phyloP scores from a whole-genome alignment of 441 rosid species.

The Syzygium syzygioides region DNA sequence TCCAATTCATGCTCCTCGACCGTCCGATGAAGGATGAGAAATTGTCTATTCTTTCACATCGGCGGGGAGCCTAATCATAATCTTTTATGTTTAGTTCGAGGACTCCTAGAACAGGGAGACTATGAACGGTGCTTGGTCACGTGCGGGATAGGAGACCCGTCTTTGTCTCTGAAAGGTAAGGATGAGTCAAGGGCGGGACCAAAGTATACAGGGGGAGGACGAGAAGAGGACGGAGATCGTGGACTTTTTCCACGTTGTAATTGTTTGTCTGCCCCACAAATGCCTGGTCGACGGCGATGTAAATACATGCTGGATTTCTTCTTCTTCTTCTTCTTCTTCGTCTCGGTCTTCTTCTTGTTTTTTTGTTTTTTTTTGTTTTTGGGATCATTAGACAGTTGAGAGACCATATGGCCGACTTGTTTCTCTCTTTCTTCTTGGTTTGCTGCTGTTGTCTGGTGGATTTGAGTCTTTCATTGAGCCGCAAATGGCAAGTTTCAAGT shows the following conservation, averaged over 20 bases:
- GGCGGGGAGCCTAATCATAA: background rate
- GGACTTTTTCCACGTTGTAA: background rate
- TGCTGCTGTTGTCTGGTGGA: background rate
- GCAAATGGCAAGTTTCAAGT: background rate
- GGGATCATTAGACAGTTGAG: background rate
- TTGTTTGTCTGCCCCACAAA: background rate
- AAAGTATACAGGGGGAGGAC: background rate
- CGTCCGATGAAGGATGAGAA: background rate
- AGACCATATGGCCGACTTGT: background rate
- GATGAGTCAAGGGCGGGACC: background rate
- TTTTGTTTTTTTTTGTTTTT: too few species aligned
- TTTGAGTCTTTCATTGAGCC: background rate
- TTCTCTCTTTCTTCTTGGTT: background rate
- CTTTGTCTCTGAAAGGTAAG: background rate
- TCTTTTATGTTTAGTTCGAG: background rate
- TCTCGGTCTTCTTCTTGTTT: too few species aligned
- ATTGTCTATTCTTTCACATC: background rate
- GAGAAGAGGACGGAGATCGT: background rate
- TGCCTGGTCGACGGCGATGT: background rate
- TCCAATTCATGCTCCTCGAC: background rate
- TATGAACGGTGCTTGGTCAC: background rate
- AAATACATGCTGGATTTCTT: background rate
- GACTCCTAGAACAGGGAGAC: background rate
- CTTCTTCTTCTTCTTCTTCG: background rate
- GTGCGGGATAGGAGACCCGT: background rate